Evolutionary conservation across 768 basidiomycete genomes (phyloP).

Genomic region (Roridomyces roridus): DNA sequence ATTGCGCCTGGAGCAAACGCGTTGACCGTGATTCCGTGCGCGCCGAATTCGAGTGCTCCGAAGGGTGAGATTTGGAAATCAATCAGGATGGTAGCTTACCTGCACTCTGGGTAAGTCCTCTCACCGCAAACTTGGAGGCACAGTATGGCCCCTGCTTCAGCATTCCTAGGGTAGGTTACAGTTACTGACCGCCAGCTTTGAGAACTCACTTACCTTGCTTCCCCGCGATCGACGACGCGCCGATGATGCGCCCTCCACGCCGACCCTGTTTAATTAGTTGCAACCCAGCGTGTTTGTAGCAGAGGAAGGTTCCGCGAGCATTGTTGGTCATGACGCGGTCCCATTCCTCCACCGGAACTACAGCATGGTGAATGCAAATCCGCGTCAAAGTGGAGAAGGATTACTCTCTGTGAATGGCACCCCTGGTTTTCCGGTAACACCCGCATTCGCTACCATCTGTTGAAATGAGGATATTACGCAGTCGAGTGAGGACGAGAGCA

Average conservation of each 20-base stretch:
- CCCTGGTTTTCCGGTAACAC: constrained; percentile 19
- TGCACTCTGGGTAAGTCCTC: constrained; percentile 46
- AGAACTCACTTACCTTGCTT: constrained; percentile 38
- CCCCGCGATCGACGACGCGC: constrained; percentile 44
- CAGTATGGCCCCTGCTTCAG: constrained; percentile 35
- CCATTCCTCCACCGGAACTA: constrained; percentile 29
- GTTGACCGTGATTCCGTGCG: constrained; percentile 34
- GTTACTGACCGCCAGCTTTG: neutral
- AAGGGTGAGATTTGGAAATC: neutral
- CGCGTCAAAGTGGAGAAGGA: constrained; percentile 1
- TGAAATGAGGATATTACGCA: neutral
- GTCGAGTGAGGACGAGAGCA: neutral
- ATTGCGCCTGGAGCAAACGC: constrained; percentile 32
- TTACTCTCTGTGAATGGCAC: constrained; percentile 6
- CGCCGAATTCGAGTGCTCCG: constrained; percentile 37
- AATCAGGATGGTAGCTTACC: constrained; percentile 27
- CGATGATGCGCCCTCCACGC: constrained; percentile 49
- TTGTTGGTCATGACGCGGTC: constrained; percentile 36
- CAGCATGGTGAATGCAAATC: neutral
- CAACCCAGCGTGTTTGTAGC: constrained; percentile 43
- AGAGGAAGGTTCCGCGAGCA: constrained; percentile 39
- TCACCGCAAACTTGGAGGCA: constrained; percentile 48
- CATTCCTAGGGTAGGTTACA: constrained; percentile 3
- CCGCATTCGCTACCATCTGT: constrained; percentile 44
- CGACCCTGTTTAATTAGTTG: constrained; percentile 47